Evolutionary conservation across 352 stramenopile genomes (phyloP).

Genomic region (Phytopythium helicoides): DNA sequence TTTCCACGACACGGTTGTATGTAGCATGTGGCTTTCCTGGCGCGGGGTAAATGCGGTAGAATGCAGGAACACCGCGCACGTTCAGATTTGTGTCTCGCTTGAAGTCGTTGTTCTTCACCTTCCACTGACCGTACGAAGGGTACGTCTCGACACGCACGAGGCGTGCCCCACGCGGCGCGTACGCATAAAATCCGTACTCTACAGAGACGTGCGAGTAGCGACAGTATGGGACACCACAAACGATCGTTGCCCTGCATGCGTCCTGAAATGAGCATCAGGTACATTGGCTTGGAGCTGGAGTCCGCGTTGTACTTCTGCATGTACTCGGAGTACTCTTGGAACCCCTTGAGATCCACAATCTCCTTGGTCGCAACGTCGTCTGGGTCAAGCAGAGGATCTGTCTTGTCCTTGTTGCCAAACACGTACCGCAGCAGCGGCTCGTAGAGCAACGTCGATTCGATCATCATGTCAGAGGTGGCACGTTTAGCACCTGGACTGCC

Average conservation of each 20-base stretch:
- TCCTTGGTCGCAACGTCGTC: slow-evolving; percentile 45
- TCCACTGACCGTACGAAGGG: slow-evolving; percentile 65
- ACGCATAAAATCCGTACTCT: slow-evolving; percentile 72
- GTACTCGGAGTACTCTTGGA: slow-evolving; percentile 37
- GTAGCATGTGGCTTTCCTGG: not conserved
- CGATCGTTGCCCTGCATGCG: slow-evolving; percentile 59
- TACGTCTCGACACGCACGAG: slow-evolving; percentile 55
- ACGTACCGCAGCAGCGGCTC: slow-evolving; percentile 65
- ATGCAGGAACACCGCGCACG: slow-evolving; percentile 57
- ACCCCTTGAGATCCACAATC: slow-evolving; percentile 41
- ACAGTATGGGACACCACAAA: slow-evolving; percentile 76
- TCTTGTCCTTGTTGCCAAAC: slow-evolving; percentile 59
- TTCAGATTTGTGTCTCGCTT: slow-evolving; percentile 46
- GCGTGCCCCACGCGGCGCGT: slow-evolving; percentile 48
- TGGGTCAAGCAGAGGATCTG: slow-evolving; percentile 33
- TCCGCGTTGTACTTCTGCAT: slow-evolving; percentile 35
- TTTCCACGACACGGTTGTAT: slow-evolving; percentile 6
- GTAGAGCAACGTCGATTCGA: slow-evolving; percentile 50
- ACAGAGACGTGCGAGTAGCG: slow-evolving; percentile 64
- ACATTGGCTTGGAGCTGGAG: slow-evolving; percentile 40
- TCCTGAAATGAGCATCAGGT: slow-evolving; percentile 67
- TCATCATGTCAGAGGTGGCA: slow-evolving; percentile 58
- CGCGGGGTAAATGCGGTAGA: slow-evolving; percentile 24
- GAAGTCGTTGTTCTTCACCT: slow-evolving; percentile 64
- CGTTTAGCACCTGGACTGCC: slow-evolving; percentile 31